Conservation (phyloP, 306 rosid genomes). For the Pterocarpus santalinus region DNA sequence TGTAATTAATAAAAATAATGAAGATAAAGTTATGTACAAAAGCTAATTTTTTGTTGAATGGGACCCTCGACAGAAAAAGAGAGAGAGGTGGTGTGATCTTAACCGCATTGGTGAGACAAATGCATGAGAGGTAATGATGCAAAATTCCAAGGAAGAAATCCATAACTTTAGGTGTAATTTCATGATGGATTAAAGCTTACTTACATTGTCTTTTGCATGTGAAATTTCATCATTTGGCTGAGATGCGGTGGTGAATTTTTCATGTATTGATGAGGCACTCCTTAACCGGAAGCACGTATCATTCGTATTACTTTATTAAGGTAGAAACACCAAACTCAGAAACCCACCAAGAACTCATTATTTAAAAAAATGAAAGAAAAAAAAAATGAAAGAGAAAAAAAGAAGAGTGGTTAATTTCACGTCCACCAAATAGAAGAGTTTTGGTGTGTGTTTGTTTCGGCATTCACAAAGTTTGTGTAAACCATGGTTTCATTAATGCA, state of each 20-base stretch:
- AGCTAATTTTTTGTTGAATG: constrained; percentile 25
- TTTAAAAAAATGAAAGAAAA: not conserved
- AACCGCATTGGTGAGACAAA: constrained; percentile 48
- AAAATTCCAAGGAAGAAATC: constrained; percentile 59
- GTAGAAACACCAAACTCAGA: constrained; percentile 43
- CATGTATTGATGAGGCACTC: constrained; percentile 42
- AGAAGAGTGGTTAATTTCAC: not conserved
- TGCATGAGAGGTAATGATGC: constrained; percentile 73
- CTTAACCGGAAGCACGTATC: constrained; percentile 38
- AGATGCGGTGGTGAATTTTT: constrained; percentile 41
- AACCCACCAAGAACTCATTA: constrained; percentile 35
- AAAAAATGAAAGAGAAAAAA: not conserved
- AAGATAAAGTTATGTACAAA: constrained; percentile 9
- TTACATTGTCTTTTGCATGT: constrained; percentile 62
- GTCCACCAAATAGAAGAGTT: not conserved
- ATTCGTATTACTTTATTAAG: constrained; percentile 44
- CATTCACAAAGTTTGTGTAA: no score
- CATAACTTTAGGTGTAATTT: constrained; percentile 44
- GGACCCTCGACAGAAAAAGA: constrained; percentile 38
- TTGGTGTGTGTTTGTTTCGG: not conserved
- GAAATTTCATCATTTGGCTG: constrained; percentile 71
- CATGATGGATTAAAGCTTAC: constrained; percentile 45
- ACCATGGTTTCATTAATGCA: no score
- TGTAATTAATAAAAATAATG: constrained; percentile 12
- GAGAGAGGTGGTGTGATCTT: constrained; percentile 33